Conservation (phyloP, 2,329 filamentous ascomycete genomes). For the Claviceps citrina region DNA sequence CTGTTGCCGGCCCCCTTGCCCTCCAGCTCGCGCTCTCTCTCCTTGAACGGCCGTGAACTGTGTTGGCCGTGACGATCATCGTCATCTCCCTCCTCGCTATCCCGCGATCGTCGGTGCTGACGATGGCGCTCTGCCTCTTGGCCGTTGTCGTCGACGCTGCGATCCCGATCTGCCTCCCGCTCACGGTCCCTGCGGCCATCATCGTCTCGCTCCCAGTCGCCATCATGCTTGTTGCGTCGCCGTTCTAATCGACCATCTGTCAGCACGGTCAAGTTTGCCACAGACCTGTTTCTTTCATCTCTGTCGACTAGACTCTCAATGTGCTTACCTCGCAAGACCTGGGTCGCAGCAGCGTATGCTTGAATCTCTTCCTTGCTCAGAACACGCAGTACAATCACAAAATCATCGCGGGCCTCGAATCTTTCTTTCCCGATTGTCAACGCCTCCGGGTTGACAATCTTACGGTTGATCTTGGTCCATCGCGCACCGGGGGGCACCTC, state of each 20-base stretch:
- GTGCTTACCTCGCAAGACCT: slow-evolving; percentile 58
- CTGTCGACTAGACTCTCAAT: not conserved
- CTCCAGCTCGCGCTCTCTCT: slow-evolving; percentile 8
- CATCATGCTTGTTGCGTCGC: slow-evolving; percentile 19
- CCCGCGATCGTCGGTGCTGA: slow-evolving; percentile 6
- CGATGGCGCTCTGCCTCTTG: slow-evolving; percentile 12
- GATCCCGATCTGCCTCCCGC: too few relatives aligned
- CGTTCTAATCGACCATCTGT: slow-evolving; percentile 11
- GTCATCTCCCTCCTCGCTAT: slow-evolving; percentile 11
- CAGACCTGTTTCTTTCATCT: not conserved
- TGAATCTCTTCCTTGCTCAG: slow-evolving; percentile 82
- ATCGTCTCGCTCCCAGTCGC: slow-evolving; percentile 21
- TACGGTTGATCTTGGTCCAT: slow-evolving; percentile 86
- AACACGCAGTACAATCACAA: slow-evolving; percentile 82
- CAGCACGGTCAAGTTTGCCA: not conserved
- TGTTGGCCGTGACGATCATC: slow-evolving; percentile 8
- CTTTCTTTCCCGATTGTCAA: slow-evolving; percentile 76
- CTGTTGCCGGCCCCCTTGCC: too few relatives aligned
- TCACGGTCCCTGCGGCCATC: slow-evolving; percentile 3
- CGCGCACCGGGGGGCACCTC: slow-evolving; percentile 65
- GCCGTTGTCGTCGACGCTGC: slow-evolving; percentile 5
- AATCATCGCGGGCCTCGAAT: slow-evolving; percentile 82
- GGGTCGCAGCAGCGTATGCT: slow-evolving; percentile 66
- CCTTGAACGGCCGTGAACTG: slow-evolving; percentile 11
- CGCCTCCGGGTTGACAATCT: slow-evolving; percentile 78